A percentile compares a stretch with the other conserved stretches of the same genome.
Conservation (phyloP, 192 early-diverging fungal species). For the Rhizoclosmatium sp. region DNA sequence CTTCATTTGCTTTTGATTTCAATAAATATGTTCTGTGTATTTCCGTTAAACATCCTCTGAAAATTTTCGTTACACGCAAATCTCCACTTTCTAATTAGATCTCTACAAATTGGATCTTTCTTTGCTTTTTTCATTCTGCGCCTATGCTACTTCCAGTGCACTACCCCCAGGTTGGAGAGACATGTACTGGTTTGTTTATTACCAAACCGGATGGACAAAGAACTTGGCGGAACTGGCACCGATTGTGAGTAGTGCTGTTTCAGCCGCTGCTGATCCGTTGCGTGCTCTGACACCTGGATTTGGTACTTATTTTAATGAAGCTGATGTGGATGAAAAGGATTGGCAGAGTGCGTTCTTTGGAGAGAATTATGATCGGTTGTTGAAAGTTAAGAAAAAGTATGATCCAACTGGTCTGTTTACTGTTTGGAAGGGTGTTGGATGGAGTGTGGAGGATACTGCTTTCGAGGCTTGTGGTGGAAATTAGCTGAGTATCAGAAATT, state of each 20-base stretch:
- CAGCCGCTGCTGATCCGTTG: neutral
- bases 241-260: neutral
- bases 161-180: neutral
- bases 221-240: neutral
- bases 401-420: constrained; percentile 37
- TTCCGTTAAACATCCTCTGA: too few relatives aligned
- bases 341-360: constrained; percentile 60
- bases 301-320: constrained; percentile 59
- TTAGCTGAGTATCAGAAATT: too few relatives aligned
- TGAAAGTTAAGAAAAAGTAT: constrained; percentile 49
- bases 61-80: too few relatives aligned
- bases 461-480: too few relatives aligned
- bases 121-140: too few relatives aligned
- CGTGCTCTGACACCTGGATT: constrained; percentile 42
- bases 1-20: too few relatives aligned
- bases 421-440: too few relatives aligned
- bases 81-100: too few relatives aligned
- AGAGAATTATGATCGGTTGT: constrained; percentile 51
- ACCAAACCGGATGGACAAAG: neutral
- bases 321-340: constrained; percentile 49
- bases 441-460: too few relatives aligned
- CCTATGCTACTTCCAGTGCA: too few relatives aligned
- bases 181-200: neutral
- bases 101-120: too few relatives aligned
- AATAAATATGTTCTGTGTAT: too few relatives aligned